Conservation (phyloP, 495 filamentous ascomycete species). For the Penicillium longicatenatum region DNA sequence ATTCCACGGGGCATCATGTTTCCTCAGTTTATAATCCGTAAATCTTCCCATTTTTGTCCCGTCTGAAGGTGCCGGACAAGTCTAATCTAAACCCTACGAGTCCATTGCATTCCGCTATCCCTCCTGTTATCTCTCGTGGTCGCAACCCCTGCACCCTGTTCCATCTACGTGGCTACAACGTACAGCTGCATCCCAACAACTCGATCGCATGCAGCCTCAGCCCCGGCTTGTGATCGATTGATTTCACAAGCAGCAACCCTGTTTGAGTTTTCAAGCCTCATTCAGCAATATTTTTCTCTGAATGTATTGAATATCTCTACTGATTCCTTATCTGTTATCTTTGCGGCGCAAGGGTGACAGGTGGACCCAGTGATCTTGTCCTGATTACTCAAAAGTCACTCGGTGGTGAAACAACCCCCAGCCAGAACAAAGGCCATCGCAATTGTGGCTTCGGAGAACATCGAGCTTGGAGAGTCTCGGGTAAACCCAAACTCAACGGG, state of each 20-base stretch:
- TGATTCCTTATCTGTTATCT: slow-evolving; percentile 25
- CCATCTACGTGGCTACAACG: slow-evolving; percentile 17
- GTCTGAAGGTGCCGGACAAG: background rate
- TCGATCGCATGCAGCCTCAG: slow-evolving; percentile 13
- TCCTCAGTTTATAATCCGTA: slow-evolving; percentile 6
- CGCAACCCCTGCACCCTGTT: slow-evolving; percentile 14
- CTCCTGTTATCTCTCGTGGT: background rate
- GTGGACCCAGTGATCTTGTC: slow-evolving; percentile 3
- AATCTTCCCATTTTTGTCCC: background rate
- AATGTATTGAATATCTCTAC: slow-evolving; percentile 14
- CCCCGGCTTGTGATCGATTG: background rate
- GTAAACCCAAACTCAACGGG: slow-evolving; percentile 17
- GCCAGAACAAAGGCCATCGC: slow-evolving; percentile 9
- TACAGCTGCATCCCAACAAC: slow-evolving; percentile 10
- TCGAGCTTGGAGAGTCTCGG: slow-evolving; percentile 28
- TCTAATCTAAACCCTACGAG: background rate
- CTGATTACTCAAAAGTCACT: slow-evolving; percentile 2
- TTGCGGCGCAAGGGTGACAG: slow-evolving; percentile 8
- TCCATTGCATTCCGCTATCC: background rate
- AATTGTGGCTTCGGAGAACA: slow-evolving; percentile 32
- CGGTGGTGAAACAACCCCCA: background rate
- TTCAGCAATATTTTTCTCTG: slow-evolving; percentile 5
- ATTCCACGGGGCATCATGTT: slow-evolving; percentile 15
- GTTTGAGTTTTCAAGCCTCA: background rate
- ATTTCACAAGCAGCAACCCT: background rate